Evolutionary conservation across 768 basidiomycete genomes (phyloP).

Genomic region (Russula emetica): DNA sequence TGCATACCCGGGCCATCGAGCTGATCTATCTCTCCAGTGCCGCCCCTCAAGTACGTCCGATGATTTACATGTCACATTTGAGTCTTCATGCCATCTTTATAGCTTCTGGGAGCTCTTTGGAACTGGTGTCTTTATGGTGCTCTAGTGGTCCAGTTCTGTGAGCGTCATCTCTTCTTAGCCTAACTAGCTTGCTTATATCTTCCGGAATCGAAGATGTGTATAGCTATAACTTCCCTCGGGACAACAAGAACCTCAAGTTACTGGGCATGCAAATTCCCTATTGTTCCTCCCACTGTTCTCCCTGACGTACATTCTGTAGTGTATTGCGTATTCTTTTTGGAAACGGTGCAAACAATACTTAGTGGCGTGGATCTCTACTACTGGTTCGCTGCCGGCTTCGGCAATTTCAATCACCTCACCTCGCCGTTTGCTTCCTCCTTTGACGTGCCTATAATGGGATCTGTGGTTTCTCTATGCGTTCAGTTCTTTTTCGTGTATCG

Average conservation of each 20-base stretch:
- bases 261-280: conserved; percentile 2
- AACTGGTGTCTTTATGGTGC: conserved; percentile 33
- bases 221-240: conserved; percentile 15
- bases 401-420: conserved; percentile 30
- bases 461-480: conserved; percentile 31
- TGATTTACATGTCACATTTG: background rate
- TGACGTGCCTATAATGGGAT: conserved; percentile 32
- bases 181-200: background rate
- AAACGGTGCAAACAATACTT: conserved; percentile 31
- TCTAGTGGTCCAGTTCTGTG: conserved; percentile 34
- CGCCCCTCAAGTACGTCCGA: conserved; percentile 8
- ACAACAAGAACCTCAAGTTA: conserved; percentile 1
- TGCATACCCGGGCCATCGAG: background rate
- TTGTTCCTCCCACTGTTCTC: background rate
- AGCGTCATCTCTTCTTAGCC: conserved; percentile 4
- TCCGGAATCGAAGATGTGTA: conserved; percentile 12
- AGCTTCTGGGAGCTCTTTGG: conserved; percentile 23
- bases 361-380: conserved; percentile 32
- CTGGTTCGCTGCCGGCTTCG: conserved; percentile 35
- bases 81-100: background rate
- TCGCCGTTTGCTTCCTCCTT: conserved; percentile 29
- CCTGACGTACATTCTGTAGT: conserved; percentile 26
- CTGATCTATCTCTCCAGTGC: conserved; percentile 1
- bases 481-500: conserved; percentile 36
- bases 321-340: conserved; percentile 29